Conservation (phyloP, 2,329 filamentous ascomycete genomes). For the Aspergillus intermedius region DNA sequence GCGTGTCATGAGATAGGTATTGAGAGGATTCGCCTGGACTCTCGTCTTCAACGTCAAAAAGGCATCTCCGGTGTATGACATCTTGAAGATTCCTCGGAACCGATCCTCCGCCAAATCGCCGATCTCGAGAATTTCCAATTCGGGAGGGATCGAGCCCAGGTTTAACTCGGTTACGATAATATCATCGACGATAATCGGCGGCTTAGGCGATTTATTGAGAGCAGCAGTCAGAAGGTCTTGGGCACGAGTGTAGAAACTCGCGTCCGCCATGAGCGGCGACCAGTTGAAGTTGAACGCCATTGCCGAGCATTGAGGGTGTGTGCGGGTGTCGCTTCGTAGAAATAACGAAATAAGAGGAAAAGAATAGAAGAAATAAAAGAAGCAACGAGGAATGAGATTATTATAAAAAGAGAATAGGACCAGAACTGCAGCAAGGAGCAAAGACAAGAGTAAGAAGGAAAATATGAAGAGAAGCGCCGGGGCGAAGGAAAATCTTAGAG, state of each 20-base stretch:
- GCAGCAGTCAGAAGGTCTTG: conserved; percentile 91
- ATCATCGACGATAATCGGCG: conserved; percentile 98
- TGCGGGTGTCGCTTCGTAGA: not conserved
- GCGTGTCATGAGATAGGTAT: conserved; percentile 89
- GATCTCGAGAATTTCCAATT: conserved; percentile 95
- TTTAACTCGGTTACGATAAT: conserved; percentile 98
- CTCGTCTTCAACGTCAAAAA: conserved; percentile 91
- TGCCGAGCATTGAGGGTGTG: conserved; percentile 18
- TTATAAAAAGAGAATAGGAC: not conserved
- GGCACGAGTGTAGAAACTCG: conserved; percentile 79
- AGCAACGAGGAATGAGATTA: not conserved
- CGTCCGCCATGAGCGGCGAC: conserved; percentile 96
- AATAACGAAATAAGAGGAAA: not conserved
- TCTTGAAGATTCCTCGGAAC: conserved; percentile 98
- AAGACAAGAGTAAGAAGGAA: not conserved
- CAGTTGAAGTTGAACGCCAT: conserved; percentile 99
- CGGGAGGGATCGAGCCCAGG: conserved; percentile 85
- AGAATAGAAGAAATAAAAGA: not conserved
- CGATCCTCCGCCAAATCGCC: conserved; percentile 94
- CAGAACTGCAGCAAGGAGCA: not conserved
- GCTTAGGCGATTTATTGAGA: conserved; percentile 95
- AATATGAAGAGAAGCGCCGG: not conserved
- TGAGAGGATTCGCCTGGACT: conserved; percentile 95
- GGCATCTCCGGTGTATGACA: conserved; percentile 94
- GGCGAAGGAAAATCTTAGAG: conserved; percentile 7